phyloP scores from a whole-genome alignment of 345 rosid genomes.

The Populus ilicifolia region DNA sequence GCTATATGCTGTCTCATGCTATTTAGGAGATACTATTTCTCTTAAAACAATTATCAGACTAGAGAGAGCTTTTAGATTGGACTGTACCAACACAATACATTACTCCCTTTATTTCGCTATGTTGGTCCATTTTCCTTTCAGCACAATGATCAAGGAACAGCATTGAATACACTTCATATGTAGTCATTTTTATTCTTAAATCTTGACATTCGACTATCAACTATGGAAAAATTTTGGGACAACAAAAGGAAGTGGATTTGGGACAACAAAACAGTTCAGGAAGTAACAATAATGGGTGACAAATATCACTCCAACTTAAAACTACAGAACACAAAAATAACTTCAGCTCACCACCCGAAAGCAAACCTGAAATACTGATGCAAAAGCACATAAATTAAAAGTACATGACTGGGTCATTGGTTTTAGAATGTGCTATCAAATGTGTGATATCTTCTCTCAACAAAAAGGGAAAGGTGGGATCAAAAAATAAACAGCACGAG shows the following conservation, averaged over 20 bases:
- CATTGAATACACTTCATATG: background rate
- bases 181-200: background rate
- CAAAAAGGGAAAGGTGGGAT: background rate
- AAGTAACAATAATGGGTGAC: background rate
- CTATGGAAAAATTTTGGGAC: background rate
- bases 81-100: background rate
- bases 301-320: background rate
- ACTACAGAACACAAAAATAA: background rate
- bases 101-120: background rate
- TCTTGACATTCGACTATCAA: background rate
- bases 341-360: background rate
- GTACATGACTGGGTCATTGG: background rate
- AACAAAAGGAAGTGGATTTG: background rate
- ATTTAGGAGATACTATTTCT: background rate
- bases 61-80: background rate
- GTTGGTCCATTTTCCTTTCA: background rate
- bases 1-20: too few relatives aligned
- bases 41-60: background rate
- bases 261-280: background rate
- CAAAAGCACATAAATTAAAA: background rate
- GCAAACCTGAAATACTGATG: background rate
- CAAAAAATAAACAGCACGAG: background rate
- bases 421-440: background rate
- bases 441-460: background rate
- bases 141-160: background rate